Evolutionary conservation across 176 grass and related monocot species (phyloP).

Genomic region (Typha latifolia): DNA sequence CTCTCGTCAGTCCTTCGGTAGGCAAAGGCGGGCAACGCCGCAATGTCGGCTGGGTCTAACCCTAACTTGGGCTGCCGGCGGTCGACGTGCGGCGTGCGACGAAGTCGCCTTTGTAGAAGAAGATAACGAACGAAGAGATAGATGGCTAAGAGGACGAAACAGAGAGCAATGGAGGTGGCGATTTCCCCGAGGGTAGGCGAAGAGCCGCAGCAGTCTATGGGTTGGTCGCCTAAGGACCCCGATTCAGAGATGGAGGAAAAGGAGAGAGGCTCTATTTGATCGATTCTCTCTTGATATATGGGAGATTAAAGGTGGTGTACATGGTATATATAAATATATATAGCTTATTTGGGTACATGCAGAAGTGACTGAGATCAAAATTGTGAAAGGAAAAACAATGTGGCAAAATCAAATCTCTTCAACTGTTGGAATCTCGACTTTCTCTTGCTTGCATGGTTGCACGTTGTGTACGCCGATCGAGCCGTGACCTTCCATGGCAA

Average conservation of each 20-base stretch:
- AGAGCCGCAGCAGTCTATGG: not conserved
- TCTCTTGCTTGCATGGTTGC: not conserved
- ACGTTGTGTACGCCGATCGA: not conserved
- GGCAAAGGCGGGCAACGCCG: conserved; percentile 28
- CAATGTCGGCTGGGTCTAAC: conserved; percentile 30
- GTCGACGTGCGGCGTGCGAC: not conserved
- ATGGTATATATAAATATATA: no score
- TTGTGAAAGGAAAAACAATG: no score
- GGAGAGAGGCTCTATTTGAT: not conserved
- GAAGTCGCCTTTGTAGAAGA: not conserved
- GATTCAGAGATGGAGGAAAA: not conserved
- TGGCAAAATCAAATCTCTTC: not conserved
- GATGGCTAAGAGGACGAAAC: not conserved
- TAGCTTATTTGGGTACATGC: not conserved
- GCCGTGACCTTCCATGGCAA: not conserved
- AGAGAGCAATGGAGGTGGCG: not conserved
- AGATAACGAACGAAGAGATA: not conserved
- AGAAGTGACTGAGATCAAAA: no score
- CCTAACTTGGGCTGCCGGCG: conserved; percentile 13
- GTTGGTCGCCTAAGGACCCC: not conserved
- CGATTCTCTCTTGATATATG: not conserved
- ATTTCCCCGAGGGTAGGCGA: not conserved
- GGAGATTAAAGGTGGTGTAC: not conserved
- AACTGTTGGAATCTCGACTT: not conserved
- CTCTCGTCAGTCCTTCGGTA: not conserved